These are phyloP conservation scores for Paxillus ammoniavirescens DNA, from an alignment of 768 basidiomycete genomes.

Conservation along the genomic window DNA sequence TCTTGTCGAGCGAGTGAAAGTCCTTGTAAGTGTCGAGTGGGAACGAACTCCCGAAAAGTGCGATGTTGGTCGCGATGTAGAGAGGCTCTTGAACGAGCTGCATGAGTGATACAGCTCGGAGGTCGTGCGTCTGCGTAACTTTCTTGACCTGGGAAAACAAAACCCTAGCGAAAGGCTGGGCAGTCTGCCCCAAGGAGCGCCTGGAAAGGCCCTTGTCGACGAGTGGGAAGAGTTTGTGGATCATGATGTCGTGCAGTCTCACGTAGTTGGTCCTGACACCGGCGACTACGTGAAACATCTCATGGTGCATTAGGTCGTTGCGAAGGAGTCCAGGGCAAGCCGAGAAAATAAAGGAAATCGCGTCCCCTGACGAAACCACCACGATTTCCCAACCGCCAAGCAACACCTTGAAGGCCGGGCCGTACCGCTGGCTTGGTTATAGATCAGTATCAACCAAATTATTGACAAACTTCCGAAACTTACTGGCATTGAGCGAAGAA, in stretches of 20 bases:
- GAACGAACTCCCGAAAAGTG: conserved; percentile 19
- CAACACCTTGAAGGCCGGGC: conserved; percentile 14
- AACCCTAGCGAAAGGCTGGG: conserved; percentile 7
- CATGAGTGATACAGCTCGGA: conserved; percentile 10
- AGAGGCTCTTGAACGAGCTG: conserved; percentile 17
- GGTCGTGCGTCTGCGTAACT: background rate
- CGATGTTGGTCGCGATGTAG: conserved; percentile 15
- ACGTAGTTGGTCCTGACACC: conserved; percentile 7
- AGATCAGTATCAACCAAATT: background rate
- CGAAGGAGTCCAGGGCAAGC: conserved; percentile 6
- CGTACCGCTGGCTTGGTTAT: conserved; percentile 11
- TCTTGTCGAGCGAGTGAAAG: conserved; percentile 16
- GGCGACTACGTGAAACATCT: conserved; percentile 13
- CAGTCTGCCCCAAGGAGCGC: conserved; percentile 11
- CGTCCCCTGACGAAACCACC: conserved; percentile 13
- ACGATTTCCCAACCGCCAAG: conserved; percentile 17
- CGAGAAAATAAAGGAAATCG: conserved; percentile 11
- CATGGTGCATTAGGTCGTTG: conserved; percentile 8
- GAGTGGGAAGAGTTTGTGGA: conserved; percentile 19
- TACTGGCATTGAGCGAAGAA: conserved; percentile 24
- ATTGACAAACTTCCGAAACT: background rate
- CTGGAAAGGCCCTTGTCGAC: conserved; percentile 18
- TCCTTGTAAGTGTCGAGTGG: conserved; percentile 20
- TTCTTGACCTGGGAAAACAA: conserved; percentile 14
- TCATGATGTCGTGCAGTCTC: conserved; percentile 15